Evolutionary conservation across 441 rosid genomes (phyloP).

Genomic region (Syzygium syzygioides): DNA sequence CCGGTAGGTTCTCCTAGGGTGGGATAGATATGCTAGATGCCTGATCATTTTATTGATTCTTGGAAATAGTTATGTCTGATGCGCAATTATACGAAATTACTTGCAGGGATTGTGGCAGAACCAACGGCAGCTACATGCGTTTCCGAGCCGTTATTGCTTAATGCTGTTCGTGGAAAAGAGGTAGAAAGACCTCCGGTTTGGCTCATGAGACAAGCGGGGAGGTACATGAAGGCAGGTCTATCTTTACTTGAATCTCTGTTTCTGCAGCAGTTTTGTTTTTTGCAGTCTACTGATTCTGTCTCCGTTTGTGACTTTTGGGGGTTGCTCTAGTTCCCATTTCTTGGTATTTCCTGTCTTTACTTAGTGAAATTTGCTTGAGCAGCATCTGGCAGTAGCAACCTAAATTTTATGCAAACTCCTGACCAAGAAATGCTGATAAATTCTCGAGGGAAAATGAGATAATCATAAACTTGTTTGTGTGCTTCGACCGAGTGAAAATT

Average conservation of each 20-base stretch:
- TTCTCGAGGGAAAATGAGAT: background rate
- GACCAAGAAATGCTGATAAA: background rate
- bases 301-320: background rate
- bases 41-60: background rate
- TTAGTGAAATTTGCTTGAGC: background rate
- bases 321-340: background rate
- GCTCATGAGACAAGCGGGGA: conserved; percentile 99
- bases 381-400: background rate
- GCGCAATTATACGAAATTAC: background rate
- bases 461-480: background rate
- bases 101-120: conserved; percentile 51
- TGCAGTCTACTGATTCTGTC: background rate
- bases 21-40: background rate
- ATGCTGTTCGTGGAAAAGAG: conserved; percentile 85
- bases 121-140: conserved; percentile 33
- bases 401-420: background rate
- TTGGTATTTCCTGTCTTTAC: background rate
- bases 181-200: conserved; percentile 99
- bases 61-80: background rate
- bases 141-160: conserved; percentile 74
- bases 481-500: background rate
- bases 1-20: background rate
- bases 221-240: conserved; percentile 98
- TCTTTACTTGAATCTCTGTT: conserved; percentile 4
- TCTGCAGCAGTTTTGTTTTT: background rate